Evolutionary conservation across 2,329 filamentous ascomycete species (phyloP).

Genomic region (Acephala macrosclerotiorum): DNA sequence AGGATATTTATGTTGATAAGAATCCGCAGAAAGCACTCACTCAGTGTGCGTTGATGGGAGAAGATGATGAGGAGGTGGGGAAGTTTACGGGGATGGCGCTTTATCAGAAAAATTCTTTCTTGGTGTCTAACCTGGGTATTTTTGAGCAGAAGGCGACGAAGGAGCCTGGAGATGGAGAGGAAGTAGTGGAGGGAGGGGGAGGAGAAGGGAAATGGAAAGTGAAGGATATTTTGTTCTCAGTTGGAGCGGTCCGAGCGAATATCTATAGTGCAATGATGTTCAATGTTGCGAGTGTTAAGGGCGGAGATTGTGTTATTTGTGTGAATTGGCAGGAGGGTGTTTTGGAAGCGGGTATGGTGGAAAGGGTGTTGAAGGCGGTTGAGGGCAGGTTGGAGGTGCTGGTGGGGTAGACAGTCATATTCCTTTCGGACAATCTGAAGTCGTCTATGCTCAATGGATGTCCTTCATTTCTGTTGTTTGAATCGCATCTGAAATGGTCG

Average conservation of each 20-base stretch:
- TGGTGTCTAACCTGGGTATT: conserved; percentile 26
- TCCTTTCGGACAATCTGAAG: too few relatives aligned
- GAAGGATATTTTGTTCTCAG: conserved; percentile 25
- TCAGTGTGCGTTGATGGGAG: conserved; percentile 22
- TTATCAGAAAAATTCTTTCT: conserved; percentile 29
- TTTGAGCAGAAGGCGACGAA: conserved; percentile 26
- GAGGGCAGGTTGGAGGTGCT: conserved; percentile 19
- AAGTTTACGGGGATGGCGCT: conserved; percentile 19
- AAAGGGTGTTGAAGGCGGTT: conserved; percentile 19
- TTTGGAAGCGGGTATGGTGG: conserved; percentile 27
- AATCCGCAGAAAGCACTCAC: conserved; percentile 22
- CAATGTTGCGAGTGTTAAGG: conserved; percentile 22
- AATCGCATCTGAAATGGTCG: too few relatives aligned
- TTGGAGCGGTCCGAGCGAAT: conserved; percentile 23
- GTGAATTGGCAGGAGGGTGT: conserved; percentile 29
- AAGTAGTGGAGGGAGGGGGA: background rate
- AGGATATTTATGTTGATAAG: conserved; percentile 19
- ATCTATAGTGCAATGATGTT: conserved; percentile 27
- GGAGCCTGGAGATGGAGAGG: background rate
- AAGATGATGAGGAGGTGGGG: conserved; percentile 28
- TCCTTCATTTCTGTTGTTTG: too few relatives aligned
- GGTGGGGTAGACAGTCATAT: too few relatives aligned
- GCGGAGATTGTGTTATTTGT: conserved; percentile 28
- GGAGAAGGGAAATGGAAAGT: conserved; percentile 25
- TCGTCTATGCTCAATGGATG: too few relatives aligned